These are phyloP conservation scores for Cyberlindnera subsufficiens DNA, from an alignment of 805 yeast species.

Conservation along the genomic window DNA sequence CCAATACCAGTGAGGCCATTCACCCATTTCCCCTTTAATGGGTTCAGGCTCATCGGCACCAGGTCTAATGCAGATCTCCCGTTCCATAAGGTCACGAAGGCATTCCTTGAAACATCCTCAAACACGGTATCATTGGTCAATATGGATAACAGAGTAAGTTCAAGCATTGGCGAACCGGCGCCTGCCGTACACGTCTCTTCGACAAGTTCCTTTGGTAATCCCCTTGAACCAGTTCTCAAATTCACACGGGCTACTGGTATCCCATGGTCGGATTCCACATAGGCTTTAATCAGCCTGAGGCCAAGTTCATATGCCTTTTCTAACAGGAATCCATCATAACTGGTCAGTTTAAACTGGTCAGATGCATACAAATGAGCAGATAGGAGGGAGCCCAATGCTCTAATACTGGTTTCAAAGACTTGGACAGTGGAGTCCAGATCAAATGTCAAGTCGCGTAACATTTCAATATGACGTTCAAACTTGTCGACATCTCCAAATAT, in stretches of 20 bases:
- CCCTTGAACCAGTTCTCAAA: constrained; percentile 43
- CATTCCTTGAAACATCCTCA: constrained; percentile 51
- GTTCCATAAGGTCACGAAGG: constrained; percentile 70
- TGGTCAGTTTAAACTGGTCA: constrained; percentile 26
- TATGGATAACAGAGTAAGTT: constrained; percentile 67
- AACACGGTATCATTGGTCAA: constrained; percentile 72
- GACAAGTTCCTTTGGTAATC: constrained; percentile 38
- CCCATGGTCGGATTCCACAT: constrained; percentile 48
- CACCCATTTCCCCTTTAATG: constrained; percentile 47
- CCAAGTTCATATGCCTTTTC: constrained; percentile 73
- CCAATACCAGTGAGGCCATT: constrained; percentile 74
- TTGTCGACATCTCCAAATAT: constrained; percentile 58
- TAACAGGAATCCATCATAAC: constrained; percentile 70
- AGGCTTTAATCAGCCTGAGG: constrained; percentile 62
- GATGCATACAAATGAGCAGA: constrained; percentile 70
- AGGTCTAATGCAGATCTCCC: constrained; percentile 55
- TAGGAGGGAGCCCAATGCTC: constrained; percentile 77
- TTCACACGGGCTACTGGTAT: constrained; percentile 82
- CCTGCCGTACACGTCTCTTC: constrained; percentile 84
- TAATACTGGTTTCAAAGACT: constrained; percentile 80
- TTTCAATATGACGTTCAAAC: constrained; percentile 42
- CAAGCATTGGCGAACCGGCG: constrained; percentile 77
- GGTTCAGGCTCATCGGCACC: constrained; percentile 73
- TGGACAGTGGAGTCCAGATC: constrained; percentile 61
- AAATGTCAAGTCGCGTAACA: constrained; percentile 10